Evolutionary conservation across 208 protist genomes (phyloP), one percentile per base, ranked within the genome.

Genomic region (Trypanosoma avium): DNA sequence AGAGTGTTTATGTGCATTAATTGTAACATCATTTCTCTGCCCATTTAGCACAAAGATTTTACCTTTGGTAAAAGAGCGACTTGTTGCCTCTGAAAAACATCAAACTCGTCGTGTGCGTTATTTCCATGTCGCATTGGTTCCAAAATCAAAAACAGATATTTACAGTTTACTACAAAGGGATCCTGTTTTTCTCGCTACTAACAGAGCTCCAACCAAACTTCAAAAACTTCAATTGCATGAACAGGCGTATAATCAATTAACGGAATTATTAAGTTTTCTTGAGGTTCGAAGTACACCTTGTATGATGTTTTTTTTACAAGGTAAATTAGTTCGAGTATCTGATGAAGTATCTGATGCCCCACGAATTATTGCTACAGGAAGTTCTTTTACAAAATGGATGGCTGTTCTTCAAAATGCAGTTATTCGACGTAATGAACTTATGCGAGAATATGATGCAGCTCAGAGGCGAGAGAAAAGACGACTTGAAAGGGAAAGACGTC

Each of bases 1-100:
- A 19, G 78, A 81, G 35, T 87, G 82, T 52, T 59, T 94, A 22
- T 92, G 84, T 73, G 86, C 76, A 32, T 52, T 94, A 10, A 62
- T 94, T 26, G 77, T 94, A 0, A 92, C 82, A 7, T 89, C 81
- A n/a, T 92, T 85, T 10, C 55, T 94, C 38, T 94, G 88, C 62
- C 53, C 64, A 0, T 79, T 84, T 45, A 90, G 88, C 69, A 79
- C 81, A 53, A 71, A 10, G 73, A 78, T 71, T 1, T 47, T 71
- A 21, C 33, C 66, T 12, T 17, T 59, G 12, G 49, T 94, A 12
- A 73, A 84, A 50, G 12, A 54, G n/a, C 68, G 59, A 6, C 59
- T 93, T 22, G 70, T 93, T 0, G 52, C 61, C 21, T 75, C 73
- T 2, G 58, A 69, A 3, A 43, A 47, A 4, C 80, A 68, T n/a